Base-by-base conservation (phyloP, 768 basidiomycete genomes). In the Lactarius deliciosus region DNA sequence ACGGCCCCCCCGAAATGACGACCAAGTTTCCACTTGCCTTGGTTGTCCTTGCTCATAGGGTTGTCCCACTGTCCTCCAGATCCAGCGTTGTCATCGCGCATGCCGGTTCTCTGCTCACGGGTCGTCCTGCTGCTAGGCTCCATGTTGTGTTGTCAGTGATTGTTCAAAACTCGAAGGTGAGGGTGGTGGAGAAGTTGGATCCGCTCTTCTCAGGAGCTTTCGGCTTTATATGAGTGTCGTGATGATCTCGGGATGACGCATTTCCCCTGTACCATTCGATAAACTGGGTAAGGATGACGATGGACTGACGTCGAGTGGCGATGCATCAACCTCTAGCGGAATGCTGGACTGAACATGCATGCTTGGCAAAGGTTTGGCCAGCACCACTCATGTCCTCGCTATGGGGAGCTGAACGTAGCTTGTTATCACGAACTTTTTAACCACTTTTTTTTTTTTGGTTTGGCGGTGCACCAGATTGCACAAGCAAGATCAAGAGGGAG, bases 71-170 rank as follows among this genome's bases (percentile, higher is more conserved):
- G 40, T 22, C 47, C 63, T 5, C 43, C 60, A 16, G 50, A 25
- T 2, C 60, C 18, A 6, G 15, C 20, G 13, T n/a, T 28, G n/a
- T 54, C 62, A 18, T 45, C 57, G 13, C 61, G 40, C 20, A 34
- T 18, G 34, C 38, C 55, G 55, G 55, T 47, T 18, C 43, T 66
- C 55, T 47, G 65, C 15, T 66, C 64, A 30, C 60, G 54, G 18
- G 55, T 54, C 0, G 22, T 15, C 45, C 34, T 28, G 34, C 34
- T 50, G 11, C 11, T 18, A 11, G 50, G 13, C 13, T 66, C 61
- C 61, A 66, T 66, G 47, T 9, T 50, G 32, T 43, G 25, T 11
- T 25, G 38, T 41, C n/a, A 7, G 50, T 50, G 22, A 50, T 50
- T 22, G 16, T 43, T 13, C 2, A 11, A 55, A 56, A n/a, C n/a